A percentile compares a stretch with the other conserved stretches of the same genome.
Evolutionary conservation across 1,284 basidiomycete species (phyloP).

Genomic region (Ceratobasidium sp.): DNA sequence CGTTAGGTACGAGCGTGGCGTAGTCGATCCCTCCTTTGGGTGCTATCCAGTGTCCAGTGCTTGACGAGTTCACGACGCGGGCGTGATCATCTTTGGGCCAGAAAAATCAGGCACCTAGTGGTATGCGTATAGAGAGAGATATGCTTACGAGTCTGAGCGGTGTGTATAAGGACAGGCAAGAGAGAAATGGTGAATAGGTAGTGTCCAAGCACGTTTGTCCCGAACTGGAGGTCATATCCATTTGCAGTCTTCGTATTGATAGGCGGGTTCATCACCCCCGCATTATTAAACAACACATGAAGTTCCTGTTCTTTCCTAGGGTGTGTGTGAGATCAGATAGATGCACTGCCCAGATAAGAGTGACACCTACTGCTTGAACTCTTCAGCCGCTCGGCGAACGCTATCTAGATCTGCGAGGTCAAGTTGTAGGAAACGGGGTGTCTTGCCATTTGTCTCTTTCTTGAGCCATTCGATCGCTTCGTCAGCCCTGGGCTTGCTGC

Average conservation of each 20-base stretch:
- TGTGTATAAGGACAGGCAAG: conserved; percentile 59
- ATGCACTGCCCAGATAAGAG: not conserved
- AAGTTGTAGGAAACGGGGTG: conserved; percentile 64
- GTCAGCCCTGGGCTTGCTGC: conserved; percentile 61
- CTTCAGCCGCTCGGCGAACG: conserved; percentile 62
- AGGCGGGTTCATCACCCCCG: conserved; percentile 66
- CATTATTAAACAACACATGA: conserved; percentile 66
- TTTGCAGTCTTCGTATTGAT: conserved; percentile 61
- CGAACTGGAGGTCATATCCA: conserved; percentile 68
- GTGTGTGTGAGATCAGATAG: no score
- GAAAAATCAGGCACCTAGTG: not conserved
- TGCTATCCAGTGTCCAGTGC: conserved; percentile 5
- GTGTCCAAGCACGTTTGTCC: conserved; percentile 67
- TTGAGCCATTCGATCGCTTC: conserved; percentile 44
- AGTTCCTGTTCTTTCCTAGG: conserved; percentile 61
- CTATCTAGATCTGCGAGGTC: conserved; percentile 68
- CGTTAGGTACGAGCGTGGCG: conserved; percentile 9
- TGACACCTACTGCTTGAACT: conserved; percentile 60
- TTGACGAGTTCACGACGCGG: conserved; percentile 12
- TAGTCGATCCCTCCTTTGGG: conserved; percentile 23
- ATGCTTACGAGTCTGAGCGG: conserved; percentile 14
- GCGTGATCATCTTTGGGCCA: conserved; percentile 31
- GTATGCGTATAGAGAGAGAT: not conserved
- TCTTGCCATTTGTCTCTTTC: conserved; percentile 56
- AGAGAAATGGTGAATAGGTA: conserved; percentile 64